Conservation (phyloP, 1,284 basidiomycete species). For the Wolfiporia cocos region DNA sequence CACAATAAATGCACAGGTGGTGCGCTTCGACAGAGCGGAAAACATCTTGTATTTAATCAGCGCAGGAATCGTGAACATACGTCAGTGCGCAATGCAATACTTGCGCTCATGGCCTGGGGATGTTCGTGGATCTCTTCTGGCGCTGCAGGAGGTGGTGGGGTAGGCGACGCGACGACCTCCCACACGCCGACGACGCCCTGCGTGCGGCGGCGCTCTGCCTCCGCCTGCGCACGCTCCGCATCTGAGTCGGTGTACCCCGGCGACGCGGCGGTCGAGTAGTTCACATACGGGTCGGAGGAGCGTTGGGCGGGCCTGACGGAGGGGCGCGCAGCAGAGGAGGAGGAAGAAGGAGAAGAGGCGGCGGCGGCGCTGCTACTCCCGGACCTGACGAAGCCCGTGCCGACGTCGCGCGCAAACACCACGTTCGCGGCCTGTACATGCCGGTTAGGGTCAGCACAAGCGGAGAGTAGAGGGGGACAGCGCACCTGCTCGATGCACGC, state of each 20-base stretch:
- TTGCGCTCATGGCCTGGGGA: too few relatives aligned
- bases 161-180: constrained; percentile 53
- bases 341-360: too few relatives aligned
- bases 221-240: constrained; percentile 48
- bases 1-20: too few relatives aligned
- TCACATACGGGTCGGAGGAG: constrained; percentile 66
- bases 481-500: constrained; percentile 82
- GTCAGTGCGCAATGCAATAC: too few relatives aligned
- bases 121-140: too few relatives aligned
- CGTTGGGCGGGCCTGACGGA: constrained; percentile 40
- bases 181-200: constrained; percentile 82
- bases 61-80: too few relatives aligned
- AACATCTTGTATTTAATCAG: too few relatives aligned
- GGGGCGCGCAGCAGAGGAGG: constrained; percentile 30
- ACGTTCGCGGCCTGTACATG: constrained; percentile 59
- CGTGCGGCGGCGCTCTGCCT: constrained; percentile 50
- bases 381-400: constrained; percentile 55
- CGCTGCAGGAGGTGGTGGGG: constrained; percentile 18
- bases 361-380: constrained; percentile 29
- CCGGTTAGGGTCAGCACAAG: not conserved
- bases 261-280: constrained; percentile 84
- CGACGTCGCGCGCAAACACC: constrained; percentile 68
- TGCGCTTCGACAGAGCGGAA: too few relatives aligned
- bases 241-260: constrained; percentile 78
- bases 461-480: not conserved